phyloP scores from a whole-genome alignment of 805 yeast genomes.

The Pichia californica region DNA sequence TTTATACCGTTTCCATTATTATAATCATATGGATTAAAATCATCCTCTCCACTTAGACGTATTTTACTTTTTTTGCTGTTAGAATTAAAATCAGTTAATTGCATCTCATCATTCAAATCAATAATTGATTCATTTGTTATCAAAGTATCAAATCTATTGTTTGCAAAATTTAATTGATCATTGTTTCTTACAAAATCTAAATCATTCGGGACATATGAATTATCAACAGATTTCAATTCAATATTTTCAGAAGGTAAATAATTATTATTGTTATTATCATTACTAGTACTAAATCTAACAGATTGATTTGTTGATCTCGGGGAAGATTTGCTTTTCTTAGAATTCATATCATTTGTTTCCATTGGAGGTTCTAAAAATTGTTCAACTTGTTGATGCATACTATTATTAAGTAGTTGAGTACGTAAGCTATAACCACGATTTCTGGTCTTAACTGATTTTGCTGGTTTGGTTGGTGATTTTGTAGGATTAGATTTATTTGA shows the following conservation, averaged over 20 bases:
- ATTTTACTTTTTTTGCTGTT: constrained; percentile 1
- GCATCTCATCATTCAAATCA: constrained; percentile 1
- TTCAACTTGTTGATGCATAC: constrained; percentile 23
- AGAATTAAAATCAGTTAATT: neutral
- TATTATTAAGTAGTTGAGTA: constrained; percentile 54
- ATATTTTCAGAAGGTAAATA: constrained; percentile 23
- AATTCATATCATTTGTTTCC: neutral
- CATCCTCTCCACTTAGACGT: constrained; percentile 1
- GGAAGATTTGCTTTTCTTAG: neutral
- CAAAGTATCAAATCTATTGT: constrained; percentile 5
- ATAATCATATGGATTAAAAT: neutral
- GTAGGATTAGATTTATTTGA: neutral
- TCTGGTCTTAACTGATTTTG: constrained; percentile 33
- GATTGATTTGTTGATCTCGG: neutral
- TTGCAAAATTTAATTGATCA: neutral
- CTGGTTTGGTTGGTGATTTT: constrained; percentile 9
- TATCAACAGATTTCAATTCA: constrained; percentile 29
- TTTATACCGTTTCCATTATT: neutral
- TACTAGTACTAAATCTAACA: neutral
- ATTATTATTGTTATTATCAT: neutral
- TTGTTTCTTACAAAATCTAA: constrained; percentile 15
- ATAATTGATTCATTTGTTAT: constrained; percentile 20
- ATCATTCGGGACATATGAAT: constrained; percentile 23
- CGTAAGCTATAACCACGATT: constrained; percentile 63
- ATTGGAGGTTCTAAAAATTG: constrained; percentile 10